Base-by-base conservation (phyloP, 148 eudicot genomes). In the Polygonum maritimum region DNA sequence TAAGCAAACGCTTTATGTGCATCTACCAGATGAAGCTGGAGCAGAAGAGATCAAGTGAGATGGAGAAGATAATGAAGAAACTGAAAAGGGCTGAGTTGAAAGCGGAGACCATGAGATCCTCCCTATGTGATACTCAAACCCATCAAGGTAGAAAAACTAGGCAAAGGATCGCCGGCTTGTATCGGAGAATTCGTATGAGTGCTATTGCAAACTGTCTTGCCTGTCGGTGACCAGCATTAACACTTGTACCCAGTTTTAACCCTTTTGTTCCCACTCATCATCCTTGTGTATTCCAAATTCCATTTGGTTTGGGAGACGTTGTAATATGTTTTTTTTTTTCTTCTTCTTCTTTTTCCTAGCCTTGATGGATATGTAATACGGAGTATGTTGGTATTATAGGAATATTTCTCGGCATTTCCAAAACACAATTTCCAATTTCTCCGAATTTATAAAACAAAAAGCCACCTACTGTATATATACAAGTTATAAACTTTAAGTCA, bases 11-110 rank as follows among this genome's bases (percentile, higher is more conserved):
- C 12, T 4, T 33, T 15, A n/a, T 35, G 39, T 63, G 70, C 69
- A 49, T 76, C n/a, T 5, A 71, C 67, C 84, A 94, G 98, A 85
- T 90, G 92, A 88, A 92, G 78, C 71, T 94, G 76, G 98, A 94
- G 74, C 90, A 90, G 87, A 87, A 85, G 80, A 85, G 89, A 78
- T 82, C 87, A 7, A 73, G 87, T 16, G 85, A 90, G 18, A 86
- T 88, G 92, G 90, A 89, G 74, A 94, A 80, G 82, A 92, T 94
- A 52, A 71, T 84, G 78, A 84, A 88, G 79, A 92, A 84, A 83
- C 81, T 92, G 76, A 80, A 80, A 76, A 81, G 48, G 62, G 88
- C 90, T 2, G 88, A 92, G 77, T 71, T 81, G 69, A 94, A 90
- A 85, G 97, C 98, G 21, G 81, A 84, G 54, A 90, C 84, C 74